Percentiles rank a stretch among this genome's conserved stretches.
Conservation (phyloP, 1,139 yeast genomes). For the Scheffersomyces illinoinensis region DNA sequence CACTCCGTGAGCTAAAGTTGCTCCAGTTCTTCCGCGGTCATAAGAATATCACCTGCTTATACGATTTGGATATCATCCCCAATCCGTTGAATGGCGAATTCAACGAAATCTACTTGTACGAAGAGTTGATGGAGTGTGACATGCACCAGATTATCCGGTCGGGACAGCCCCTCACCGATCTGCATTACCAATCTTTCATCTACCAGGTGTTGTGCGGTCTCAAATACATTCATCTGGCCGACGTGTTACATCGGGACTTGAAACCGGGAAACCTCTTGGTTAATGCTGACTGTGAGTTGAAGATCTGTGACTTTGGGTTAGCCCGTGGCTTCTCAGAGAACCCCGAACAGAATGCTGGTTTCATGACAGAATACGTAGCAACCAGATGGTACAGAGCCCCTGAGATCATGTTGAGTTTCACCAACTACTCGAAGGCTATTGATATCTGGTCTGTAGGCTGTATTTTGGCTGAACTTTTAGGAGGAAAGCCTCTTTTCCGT, state of each 20-base stretch:
- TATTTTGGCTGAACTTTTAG: constrained; percentile 87
- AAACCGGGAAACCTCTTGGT: constrained; percentile 93
- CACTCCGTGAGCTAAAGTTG: constrained; percentile 83
- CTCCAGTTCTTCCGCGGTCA: constrained; percentile 90
- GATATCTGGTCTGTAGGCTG: constrained; percentile 99
- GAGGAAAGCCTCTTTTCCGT: constrained; percentile 88
- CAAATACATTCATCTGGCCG: constrained; percentile 93
- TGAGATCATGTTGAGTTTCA: constrained; percentile 91
- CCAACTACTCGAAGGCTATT: constrained; percentile 91
- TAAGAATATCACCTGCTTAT: constrained; percentile 88
- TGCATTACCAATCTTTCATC: constrained; percentile 89
- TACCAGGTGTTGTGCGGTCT: constrained; percentile 92
- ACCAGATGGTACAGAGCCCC: constrained; percentile 99
- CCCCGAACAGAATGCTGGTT: constrained; percentile 85
- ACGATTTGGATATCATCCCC: constrained; percentile 88
- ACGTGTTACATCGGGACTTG: constrained; percentile 89
- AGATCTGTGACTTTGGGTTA: constrained; percentile 94
- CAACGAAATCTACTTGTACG: constrained; percentile 89
- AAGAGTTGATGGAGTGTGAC: constrained; percentile 97
- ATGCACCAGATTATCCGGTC: constrained; percentile 95
- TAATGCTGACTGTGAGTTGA: constrained; percentile 93
- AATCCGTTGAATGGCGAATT: constrained; percentile 68
- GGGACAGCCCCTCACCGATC: constrained; percentile 91
- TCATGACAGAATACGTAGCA: constrained; percentile 94
- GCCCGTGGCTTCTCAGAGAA: constrained; percentile 92